Conservation (phyloP, 306 rosid genomes). For the Sicyos baderoa region DNA sequence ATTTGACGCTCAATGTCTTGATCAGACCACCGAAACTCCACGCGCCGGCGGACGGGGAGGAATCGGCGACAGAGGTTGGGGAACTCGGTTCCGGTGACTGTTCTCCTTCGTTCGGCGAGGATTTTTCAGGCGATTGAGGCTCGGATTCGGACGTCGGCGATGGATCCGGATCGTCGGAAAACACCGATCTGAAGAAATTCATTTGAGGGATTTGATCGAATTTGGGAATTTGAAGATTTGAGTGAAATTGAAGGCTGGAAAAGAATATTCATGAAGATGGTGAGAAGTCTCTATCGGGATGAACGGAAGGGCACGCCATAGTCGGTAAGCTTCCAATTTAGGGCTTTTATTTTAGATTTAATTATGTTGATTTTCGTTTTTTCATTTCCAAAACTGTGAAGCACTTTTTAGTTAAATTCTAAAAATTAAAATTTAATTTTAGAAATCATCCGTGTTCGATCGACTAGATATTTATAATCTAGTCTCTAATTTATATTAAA, state of each 20-base stretch:
- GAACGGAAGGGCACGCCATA: neutral
- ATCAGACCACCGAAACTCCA: conserved; percentile 83
- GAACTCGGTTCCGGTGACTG: conserved; percentile 32
- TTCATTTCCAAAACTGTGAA: too few relatives aligned
- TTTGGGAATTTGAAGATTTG: neutral
- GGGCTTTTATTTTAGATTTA: too few relatives aligned
- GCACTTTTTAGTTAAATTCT: too few relatives aligned
- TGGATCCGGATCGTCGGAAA: conserved; percentile 52
- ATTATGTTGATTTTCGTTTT: too few relatives aligned
- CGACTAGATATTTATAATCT: too few relatives aligned
- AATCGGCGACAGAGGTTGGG: conserved; percentile 9
- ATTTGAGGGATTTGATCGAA: conserved; percentile 24
- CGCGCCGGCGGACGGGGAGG: conserved; percentile 14
- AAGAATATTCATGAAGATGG: conserved; percentile 1
- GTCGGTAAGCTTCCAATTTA: neutral
- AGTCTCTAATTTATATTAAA: too few relatives aligned
- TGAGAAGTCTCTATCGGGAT: neutral
- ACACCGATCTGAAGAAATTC: conserved; percentile 82
- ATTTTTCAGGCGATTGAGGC: conserved; percentile 19
- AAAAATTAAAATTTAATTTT: too few relatives aligned
- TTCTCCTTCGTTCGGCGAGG: conserved; percentile 12
- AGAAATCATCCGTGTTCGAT: too few relatives aligned
- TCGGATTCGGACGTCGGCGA: conserved; percentile 17
- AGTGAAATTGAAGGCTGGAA: neutral
- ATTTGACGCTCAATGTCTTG: conserved; percentile 44